phyloP scores from a whole-genome alignment of 495 filamentous ascomycete genomes.

The Daldinia vernicosa region DNA sequence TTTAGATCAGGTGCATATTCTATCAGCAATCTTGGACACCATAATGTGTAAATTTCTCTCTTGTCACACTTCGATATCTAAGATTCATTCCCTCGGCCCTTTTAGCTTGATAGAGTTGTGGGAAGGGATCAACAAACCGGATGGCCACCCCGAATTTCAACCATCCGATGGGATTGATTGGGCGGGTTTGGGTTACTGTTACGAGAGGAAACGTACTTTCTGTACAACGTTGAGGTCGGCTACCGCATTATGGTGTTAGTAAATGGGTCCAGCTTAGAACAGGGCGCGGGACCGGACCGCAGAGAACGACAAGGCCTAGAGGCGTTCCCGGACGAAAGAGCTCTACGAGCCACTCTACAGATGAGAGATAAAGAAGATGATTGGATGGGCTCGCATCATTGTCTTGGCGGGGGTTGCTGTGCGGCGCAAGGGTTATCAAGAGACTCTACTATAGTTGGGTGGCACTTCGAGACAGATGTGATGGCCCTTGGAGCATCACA shows the following conservation, averaged over 20 bases:
- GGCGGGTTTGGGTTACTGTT: slow-evolving; percentile 5
- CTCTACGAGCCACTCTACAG: slow-evolving; percentile 17
- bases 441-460: slow-evolving; percentile 34
- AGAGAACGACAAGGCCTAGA: slow-evolving; percentile 13
- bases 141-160: slow-evolving; percentile 13
- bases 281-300: slow-evolving; percentile 20
- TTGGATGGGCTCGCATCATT: slow-evolving; percentile 25
- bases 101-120: slow-evolving; percentile 20
- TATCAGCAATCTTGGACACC: slow-evolving; percentile 12
- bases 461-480: slow-evolving; percentile 16
- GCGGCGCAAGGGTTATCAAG: slow-evolving; percentile 29
- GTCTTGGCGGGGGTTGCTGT: slow-evolving; percentile 32
- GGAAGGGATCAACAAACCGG: slow-evolving; percentile 27
- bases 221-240: slow-evolving; percentile 9
- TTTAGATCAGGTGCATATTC: slow-evolving; percentile 9
- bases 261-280: slow-evolving; percentile 13
- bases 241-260: slow-evolving; percentile 9
- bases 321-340: slow-evolving; percentile 11
- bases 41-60: slow-evolving; percentile 27
- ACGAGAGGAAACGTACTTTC: slow-evolving; percentile 11
- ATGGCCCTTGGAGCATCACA: slow-evolving; percentile 12
- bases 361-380: slow-evolving; percentile 23
- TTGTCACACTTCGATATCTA: slow-evolving; percentile 21
- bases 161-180: slow-evolving; percentile 20
- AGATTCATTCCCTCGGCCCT: not conserved